Conservation (phyloP, 805 yeast genomes). For the Grigorovia transvaalensis region DNA sequence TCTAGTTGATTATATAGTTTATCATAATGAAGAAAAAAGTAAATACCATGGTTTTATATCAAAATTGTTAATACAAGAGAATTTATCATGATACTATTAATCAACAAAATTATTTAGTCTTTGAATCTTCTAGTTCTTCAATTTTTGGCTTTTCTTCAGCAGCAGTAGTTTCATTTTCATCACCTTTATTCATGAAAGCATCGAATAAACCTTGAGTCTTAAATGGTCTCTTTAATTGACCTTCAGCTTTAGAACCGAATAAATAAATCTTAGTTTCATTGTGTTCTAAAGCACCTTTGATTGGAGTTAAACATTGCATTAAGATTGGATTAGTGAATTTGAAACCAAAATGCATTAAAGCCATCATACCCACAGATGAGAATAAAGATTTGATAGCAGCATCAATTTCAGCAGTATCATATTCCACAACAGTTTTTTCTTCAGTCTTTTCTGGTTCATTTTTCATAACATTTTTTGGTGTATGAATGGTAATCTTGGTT, state of each 20-base stretch:
- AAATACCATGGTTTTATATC: background rate
- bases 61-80: background rate
- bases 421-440: slow-evolving; percentile 87
- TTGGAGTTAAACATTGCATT: slow-evolving; percentile 84
- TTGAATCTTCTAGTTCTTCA: slow-evolving; percentile 6
- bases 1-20: background rate
- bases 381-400: slow-evolving; percentile 69
- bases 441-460: slow-evolving; percentile 82
- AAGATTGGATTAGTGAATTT: slow-evolving; percentile 94
- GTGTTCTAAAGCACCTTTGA: slow-evolving; percentile 81
- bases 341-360: slow-evolving; percentile 95
- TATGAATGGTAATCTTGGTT: slow-evolving; percentile 81
- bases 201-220: slow-evolving; percentile 77
- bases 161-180: background rate
- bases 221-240: slow-evolving; percentile 95
- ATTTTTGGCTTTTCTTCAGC: slow-evolving; percentile 6
- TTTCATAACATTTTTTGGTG: slow-evolving; percentile 64
- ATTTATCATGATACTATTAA: background rate
- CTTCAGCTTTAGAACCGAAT: slow-evolving; percentile 70
- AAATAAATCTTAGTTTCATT: slow-evolving; percentile 86
- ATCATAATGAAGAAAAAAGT: background rate
- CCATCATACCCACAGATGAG: slow-evolving; percentile 94
- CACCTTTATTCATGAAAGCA: slow-evolving; percentile 17
- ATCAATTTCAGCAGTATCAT: slow-evolving; percentile 81
- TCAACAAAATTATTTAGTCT: background rate